Evolutionary conservation across 805 yeast genomes (phyloP).

Genomic region (Starmerella vitae): DNA sequence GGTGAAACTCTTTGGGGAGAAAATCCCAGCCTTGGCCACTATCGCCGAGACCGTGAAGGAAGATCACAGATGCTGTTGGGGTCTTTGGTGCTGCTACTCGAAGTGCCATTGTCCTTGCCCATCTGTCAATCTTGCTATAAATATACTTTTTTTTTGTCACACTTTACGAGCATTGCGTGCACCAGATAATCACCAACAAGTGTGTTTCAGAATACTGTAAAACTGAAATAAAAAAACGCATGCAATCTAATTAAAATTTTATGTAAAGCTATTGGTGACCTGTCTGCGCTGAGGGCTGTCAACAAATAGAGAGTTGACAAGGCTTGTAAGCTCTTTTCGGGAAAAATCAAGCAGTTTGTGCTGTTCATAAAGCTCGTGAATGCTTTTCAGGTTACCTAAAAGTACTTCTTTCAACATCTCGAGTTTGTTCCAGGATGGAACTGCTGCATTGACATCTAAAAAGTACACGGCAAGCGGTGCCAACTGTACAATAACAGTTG

Average conservation of each 20-base stretch:
- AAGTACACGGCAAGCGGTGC: slow-evolving; percentile 15
- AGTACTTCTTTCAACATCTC: slow-evolving; percentile 27
- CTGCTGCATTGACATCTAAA: slow-evolving; percentile 12
- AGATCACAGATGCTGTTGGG: slow-evolving; percentile 53
- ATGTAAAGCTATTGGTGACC: too few species aligned
- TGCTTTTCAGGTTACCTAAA: slow-evolving; percentile 24
- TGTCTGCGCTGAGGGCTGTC: slow-evolving; percentile 24
- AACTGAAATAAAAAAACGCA: too few species aligned
- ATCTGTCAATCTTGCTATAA: too few species aligned
- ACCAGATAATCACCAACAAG: too few species aligned
- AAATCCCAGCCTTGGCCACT: slow-evolving; percentile 82
- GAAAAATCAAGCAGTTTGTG: slow-evolving; percentile 27
- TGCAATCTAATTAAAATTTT: too few species aligned
- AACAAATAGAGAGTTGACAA: slow-evolving; percentile 27
- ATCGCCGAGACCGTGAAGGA: slow-evolving; percentile 88
- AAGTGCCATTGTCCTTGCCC: slow-evolving; percentile 23
- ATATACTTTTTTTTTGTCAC: too few species aligned
- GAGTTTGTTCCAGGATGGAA: slow-evolving; percentile 30
- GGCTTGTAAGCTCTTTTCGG: slow-evolving; percentile 22
- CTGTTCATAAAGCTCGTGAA: slow-evolving; percentile 22
- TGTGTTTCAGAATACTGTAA: too few species aligned
- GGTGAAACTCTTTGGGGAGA: slow-evolving; percentile 47
- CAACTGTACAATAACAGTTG: slow-evolving; percentile 11
- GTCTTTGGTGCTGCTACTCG: slow-evolving; percentile 31
- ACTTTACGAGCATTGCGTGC: neutral